A percentile compares a stretch with the other conserved stretches of the same genome.
Evolutionary conservation across 495 filamentous ascomycete species (phyloP).

Genomic region (Penicillium mononematosum): DNA sequence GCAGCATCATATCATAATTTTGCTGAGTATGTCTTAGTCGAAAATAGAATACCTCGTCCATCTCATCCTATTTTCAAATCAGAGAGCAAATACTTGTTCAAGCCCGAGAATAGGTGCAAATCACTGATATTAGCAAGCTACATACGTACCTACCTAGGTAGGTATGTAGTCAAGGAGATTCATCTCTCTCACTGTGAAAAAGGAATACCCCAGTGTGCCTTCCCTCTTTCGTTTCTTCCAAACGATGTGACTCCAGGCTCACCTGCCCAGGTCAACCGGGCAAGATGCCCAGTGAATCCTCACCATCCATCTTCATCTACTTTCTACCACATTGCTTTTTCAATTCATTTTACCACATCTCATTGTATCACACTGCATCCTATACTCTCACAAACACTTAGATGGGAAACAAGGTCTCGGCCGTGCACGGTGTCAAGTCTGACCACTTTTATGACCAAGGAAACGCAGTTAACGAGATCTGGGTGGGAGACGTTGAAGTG

Average conservation of each 20-base stretch:
- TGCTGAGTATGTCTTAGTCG: not conserved
- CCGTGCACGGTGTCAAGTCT: constrained; percentile 34
- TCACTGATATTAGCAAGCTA: too few relatives aligned
- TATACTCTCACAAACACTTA: not conserved
- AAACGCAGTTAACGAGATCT: constrained; percentile 44
- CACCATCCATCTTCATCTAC: not conserved
- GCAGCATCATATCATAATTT: not conserved
- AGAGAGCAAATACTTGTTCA: not conserved
- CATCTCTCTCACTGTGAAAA: not conserved
- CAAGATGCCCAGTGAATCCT: not conserved
- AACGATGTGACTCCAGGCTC: not conserved
- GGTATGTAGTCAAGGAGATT: not conserved
- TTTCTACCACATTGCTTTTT: not conserved
- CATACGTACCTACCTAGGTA: too few relatives aligned
- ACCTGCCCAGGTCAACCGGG: not conserved
- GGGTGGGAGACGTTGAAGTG: constrained; percentile 35
- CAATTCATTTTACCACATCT: not conserved
- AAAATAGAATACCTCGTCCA: not conserved
- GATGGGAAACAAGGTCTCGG: constrained; percentile 41
- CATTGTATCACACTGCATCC: not conserved
- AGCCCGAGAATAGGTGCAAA: not conserved
- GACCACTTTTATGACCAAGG: constrained; percentile 34
- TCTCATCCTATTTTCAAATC: not conserved
- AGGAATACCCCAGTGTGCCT: not conserved
- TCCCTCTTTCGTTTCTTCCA: not conserved